Evolutionary conservation across 2,329 filamentous ascomycete species (phyloP).

Genomic region (Phaeoacremonium minimum): DNA sequence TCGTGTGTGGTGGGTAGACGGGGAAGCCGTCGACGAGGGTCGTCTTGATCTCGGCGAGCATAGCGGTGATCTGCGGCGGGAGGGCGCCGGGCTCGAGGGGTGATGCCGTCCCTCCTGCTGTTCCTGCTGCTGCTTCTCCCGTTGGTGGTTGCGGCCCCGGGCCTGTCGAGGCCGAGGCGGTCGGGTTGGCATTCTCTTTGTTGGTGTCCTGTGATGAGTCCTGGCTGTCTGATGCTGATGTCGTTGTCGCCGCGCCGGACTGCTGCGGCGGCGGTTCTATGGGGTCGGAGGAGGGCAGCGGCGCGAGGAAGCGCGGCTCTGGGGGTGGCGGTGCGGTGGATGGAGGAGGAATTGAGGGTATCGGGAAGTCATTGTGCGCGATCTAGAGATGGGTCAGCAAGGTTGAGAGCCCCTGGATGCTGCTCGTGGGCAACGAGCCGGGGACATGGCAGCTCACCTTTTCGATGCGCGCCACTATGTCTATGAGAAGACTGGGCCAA

Average conservation of each 20-base stretch:
- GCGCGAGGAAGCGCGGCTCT: constrained; percentile 37
- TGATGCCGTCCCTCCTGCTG: constrained; percentile 28
- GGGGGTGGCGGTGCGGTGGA: constrained; percentile 32
- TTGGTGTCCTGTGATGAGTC: constrained; percentile 53
- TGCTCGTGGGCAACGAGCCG: not conserved
- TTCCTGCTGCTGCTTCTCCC: constrained; percentile 29
- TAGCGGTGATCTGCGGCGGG: constrained; percentile 58
- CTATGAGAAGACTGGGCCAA: constrained; percentile 65
- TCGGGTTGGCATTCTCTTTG: constrained; percentile 63
- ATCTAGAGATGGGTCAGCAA: constrained; percentile 63
- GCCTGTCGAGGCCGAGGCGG: constrained; percentile 25
- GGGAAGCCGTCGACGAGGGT: constrained; percentile 66
- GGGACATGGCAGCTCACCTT: constrained; percentile 32
- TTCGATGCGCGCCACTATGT: constrained; percentile 65
- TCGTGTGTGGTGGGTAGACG: constrained; percentile 78
- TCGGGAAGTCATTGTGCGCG: constrained; percentile 69
- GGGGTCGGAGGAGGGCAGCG: constrained; percentile 39
- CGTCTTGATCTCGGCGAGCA: constrained; percentile 55
- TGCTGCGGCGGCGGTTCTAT: constrained; percentile 36
- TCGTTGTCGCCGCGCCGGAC: constrained; percentile 13
- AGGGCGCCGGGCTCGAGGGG: constrained; percentile 41
- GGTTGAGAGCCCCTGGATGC: no score
- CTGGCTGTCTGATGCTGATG: constrained; percentile 5
- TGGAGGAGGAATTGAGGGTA: constrained; percentile 51
- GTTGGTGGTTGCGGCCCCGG: constrained; percentile 22